Conservation (phyloP, 768 basidiomycete genomes). For the Boletellus ananas region DNA sequence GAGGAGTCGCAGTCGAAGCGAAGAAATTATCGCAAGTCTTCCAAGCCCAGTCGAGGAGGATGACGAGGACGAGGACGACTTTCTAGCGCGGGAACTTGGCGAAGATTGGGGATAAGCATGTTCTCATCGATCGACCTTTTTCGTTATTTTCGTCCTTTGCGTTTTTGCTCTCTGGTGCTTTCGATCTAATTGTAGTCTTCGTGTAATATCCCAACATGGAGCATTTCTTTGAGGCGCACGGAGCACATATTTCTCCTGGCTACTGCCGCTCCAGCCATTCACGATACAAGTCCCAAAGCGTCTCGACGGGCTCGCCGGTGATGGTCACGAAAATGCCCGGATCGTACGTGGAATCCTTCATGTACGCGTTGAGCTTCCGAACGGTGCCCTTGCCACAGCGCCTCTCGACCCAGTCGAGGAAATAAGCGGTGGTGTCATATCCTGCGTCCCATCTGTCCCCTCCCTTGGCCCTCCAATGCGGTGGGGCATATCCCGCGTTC, state of each 20-base stretch:
- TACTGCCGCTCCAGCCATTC: conserved; percentile 29
- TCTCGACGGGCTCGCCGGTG: conserved; percentile 48
- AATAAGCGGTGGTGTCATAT: conserved; percentile 70
- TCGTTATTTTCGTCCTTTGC: not conserved
- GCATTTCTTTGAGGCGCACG: not conserved
- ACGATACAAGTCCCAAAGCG: conserved; percentile 60
- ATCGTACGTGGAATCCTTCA: conserved; percentile 50
- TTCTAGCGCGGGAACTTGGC: conserved; percentile 74
- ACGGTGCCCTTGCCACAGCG: conserved; percentile 52
- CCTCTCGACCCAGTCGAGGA: conserved; percentile 64
- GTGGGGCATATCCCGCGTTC: conserved; percentile 53
- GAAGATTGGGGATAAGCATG: conserved; percentile 69
- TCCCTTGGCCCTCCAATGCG: conserved; percentile 59
- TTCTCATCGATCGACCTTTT: not conserved
- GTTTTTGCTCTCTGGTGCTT: conserved; percentile 11
- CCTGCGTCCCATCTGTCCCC: conserved; percentile 69
- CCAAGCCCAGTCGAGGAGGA: conserved; percentile 41
- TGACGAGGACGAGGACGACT: conserved; percentile 59
- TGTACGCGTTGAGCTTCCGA: conserved; percentile 50
- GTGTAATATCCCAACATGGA: conserved; percentile 18
- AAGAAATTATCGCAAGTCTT: conserved; percentile 6
- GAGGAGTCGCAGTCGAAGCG: conserved; percentile 25
- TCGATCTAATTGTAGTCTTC: conserved; percentile 20
- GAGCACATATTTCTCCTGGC: not conserved
- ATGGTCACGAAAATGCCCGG: conserved; percentile 49